These are phyloP conservation scores for Talaromyces islandicus DNA, from an alignment of 2,329 filamentous ascomycete genomes.

Conservation along the genomic window DNA sequence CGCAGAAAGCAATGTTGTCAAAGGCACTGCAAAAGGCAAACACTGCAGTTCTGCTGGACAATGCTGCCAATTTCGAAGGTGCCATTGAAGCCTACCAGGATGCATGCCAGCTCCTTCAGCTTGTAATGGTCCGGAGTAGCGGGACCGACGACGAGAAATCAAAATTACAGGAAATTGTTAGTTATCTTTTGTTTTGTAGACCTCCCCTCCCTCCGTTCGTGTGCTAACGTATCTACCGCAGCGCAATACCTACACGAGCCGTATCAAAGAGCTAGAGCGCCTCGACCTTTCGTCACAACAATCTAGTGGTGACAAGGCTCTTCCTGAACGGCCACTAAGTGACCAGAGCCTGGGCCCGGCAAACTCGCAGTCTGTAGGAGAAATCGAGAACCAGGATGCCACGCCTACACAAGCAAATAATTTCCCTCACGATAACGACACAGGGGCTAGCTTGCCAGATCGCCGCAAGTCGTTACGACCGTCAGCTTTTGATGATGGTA, in stretches of 20 bases:
- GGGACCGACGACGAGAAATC: conserved; percentile 74
- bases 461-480: background rate
- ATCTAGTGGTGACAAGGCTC: conserved; percentile 61
- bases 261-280: conserved; percentile 79
- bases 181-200: conserved; percentile 30
- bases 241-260: conserved; percentile 83
- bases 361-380: background rate
- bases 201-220: conserved; percentile 12
- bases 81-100: conserved; percentile 87
- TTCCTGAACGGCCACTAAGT: conserved; percentile 66
- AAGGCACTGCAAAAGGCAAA: conserved; percentile 92
- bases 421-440: background rate
- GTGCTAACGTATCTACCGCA: conserved; percentile 30
- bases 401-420: background rate
- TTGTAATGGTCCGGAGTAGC: conserved; percentile 78
- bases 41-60: conserved; percentile 89
- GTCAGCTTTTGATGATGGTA: background rate
- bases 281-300: conserved; percentile 51
- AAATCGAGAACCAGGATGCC: background rate
- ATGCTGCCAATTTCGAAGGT: conserved; percentile 88
- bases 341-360: conserved; percentile 24
- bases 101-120: conserved; percentile 79
- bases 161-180: conserved; percentile 89
- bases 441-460: background rate
- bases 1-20: conserved; percentile 95